These are phyloP conservation scores for Abrus precatorius DNA, from an alignment of 306 rosid genomes.

Conservation along the genomic window DNA sequence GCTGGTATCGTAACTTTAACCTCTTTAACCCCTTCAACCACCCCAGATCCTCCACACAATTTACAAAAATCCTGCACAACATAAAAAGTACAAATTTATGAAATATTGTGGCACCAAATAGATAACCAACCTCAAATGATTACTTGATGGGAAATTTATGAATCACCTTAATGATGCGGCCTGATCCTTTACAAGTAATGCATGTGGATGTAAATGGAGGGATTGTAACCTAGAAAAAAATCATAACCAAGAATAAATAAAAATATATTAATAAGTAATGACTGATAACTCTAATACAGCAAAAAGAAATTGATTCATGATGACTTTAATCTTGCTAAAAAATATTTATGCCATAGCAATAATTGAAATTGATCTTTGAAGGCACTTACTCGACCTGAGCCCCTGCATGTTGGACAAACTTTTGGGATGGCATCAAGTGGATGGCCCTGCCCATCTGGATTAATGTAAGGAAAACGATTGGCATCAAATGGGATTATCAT, in stretches of 20 bases:
- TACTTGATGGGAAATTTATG: slow-evolving; percentile 35
- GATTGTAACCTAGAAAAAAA: slow-evolving; percentile 77
- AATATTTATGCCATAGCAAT: slow-evolving; percentile 43
- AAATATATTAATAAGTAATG: slow-evolving; percentile 21
- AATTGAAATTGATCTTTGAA: slow-evolving; percentile 46
- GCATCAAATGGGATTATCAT: slow-evolving; percentile 37
- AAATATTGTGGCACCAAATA: slow-evolving; percentile 2
- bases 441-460: slow-evolving; percentile 87
- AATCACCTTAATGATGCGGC: slow-evolving; percentile 76
- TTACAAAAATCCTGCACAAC: slow-evolving; percentile 75
- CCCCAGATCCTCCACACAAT: slow-evolving; percentile 86
- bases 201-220: slow-evolving; percentile 96
- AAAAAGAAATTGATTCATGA: slow-evolving; percentile 35
- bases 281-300: slow-evolving; percentile 9
- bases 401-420: slow-evolving; percentile 91
- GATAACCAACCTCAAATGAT: slow-evolving; percentile 35
- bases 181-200: slow-evolving; percentile 86
- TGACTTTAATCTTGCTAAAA: slow-evolving; percentile 34
- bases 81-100: slow-evolving; percentile 35
- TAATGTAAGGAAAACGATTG: slow-evolving; percentile 34
- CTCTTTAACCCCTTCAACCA: slow-evolving; percentile 80
- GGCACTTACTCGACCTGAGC: slow-evolving; percentile 92
- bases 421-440: slow-evolving; percentile 71
- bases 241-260: slow-evolving; percentile 42
- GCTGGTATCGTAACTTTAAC: slow-evolving; percentile 89